These are phyloP conservation scores for Pascua sp. DNA, from an alignment of 1,284 basidiomycete species.

Conservation along the genomic window DNA sequence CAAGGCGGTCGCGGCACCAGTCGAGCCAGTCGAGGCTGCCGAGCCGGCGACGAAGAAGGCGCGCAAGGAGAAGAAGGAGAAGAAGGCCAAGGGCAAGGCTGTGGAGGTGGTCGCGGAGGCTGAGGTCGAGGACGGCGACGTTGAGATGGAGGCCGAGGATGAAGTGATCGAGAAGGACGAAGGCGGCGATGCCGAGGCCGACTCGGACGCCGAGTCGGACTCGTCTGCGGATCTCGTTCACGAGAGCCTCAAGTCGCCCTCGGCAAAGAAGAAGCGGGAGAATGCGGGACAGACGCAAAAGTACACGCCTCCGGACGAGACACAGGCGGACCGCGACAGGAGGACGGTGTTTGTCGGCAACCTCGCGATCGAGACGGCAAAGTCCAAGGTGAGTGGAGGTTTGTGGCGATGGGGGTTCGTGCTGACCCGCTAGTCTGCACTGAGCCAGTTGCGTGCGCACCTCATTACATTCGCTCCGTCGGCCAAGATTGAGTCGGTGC, in stretches of 20 bases:
- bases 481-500: constrained; percentile 77
- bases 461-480: constrained; percentile 64
- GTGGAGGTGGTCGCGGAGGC: constrained; percentile 14
- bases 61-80: constrained; percentile 12
- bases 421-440: neutral
- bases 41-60: constrained; percentile 13
- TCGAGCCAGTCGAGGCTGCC: neutral
- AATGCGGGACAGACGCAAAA: constrained; percentile 29
- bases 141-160: constrained; percentile 24
- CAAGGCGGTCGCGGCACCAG: no score
- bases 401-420: no score
- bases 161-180: constrained; percentile 18
- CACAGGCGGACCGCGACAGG: constrained; percentile 63
- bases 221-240: constrained; percentile 41
- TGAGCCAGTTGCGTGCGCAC: constrained; percentile 50
- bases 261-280: constrained; percentile 19
- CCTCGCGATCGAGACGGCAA: constrained; percentile 67
- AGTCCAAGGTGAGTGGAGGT: constrained; percentile 55
- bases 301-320: constrained; percentile 64
- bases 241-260: constrained; percentile 38
- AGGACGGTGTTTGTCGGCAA: constrained; percentile 95
- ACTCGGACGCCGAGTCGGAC: constrained; percentile 21
- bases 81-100: constrained; percentile 8
- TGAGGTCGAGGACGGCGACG: constrained; percentile 22
- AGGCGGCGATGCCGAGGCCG: constrained; percentile 5